Percentiles rank a stretch among this genome's conserved stretches.
Conservation (phyloP, 129 eudicot species). For the Deinandra increscens region DNA sequence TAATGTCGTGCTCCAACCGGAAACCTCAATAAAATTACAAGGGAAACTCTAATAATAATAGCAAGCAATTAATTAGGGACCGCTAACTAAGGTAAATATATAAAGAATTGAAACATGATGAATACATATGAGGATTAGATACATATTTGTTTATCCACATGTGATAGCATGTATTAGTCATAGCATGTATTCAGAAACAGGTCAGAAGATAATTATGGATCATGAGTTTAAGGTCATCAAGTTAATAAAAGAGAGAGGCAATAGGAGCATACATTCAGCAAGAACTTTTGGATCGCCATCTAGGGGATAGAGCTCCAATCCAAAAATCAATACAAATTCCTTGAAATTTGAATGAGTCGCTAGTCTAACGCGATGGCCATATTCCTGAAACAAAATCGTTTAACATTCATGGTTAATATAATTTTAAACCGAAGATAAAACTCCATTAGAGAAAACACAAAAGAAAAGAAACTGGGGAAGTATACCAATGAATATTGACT, state of each 20-base stretch:
- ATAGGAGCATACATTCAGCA: constrained; percentile 82
- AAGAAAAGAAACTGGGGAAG: not conserved
- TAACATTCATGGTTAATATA: not conserved
- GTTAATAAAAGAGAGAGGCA: constrained; percentile 14
- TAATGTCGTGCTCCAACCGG: not conserved
- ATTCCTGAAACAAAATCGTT: constrained; percentile 64
- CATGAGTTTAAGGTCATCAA: constrained; percentile 11
- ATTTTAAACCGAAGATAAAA: not conserved
- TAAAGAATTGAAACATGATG: constrained; percentile 3
- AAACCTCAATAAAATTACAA: constrained; percentile 7
- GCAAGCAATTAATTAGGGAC: constrained; percentile 10
- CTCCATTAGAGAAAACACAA: not conserved
- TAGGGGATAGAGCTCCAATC: constrained; percentile 97
- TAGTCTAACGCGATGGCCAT: constrained; percentile 97
- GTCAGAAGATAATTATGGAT: not conserved
- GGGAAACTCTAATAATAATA: not conserved
- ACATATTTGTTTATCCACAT: constrained; percentile 15
- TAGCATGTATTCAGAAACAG: constrained; percentile 18
- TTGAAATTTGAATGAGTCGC: constrained; percentile 97
- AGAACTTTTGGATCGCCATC: constrained; percentile 99
- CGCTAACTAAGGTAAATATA: not conserved
- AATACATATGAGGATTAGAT: not conserved
- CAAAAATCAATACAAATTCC: constrained; percentile 94
- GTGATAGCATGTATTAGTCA: not conserved
- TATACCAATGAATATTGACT: constrained; percentile 2